A percentile compares a stretch with the other conserved stretches of the same genome.
These are phyloP conservation scores for Pestalotiopsis sp. DNA, from an alignment of 2,329 filamentous ascomycete genomes.

Conservation along the genomic window DNA sequence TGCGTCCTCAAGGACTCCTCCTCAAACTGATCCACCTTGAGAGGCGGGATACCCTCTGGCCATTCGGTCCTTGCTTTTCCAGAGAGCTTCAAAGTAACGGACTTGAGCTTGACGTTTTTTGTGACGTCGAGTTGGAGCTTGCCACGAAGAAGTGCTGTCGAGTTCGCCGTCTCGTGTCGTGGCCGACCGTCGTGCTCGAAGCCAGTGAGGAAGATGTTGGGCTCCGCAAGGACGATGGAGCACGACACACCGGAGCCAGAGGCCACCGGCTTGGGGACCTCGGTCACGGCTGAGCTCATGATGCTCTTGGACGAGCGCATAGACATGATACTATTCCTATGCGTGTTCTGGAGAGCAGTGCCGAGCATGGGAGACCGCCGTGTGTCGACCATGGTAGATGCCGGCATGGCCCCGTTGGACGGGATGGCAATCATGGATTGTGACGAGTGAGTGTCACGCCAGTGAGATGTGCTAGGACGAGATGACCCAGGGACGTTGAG, in stretches of 20 bases:
- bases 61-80: conserved; percentile 90
- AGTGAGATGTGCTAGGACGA: conserved; percentile 15
- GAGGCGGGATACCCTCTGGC: conserved; percentile 92
- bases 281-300: conserved; percentile 53
- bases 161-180: conserved; percentile 57
- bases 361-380: conserved; percentile 26
- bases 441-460: conserved; percentile 4
- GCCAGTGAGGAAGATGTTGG: conserved; percentile 77
- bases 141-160: conserved; percentile 82
- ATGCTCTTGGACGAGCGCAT: conserved; percentile 53
- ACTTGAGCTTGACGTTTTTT: conserved; percentile 92
- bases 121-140: conserved; percentile 80
- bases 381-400: conserved; percentile 32
- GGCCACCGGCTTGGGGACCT: conserved; percentile 73
- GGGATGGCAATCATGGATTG: conserved; percentile 26
- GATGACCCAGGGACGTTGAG: conserved; percentile 15
- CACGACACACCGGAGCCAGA: conserved; percentile 76
- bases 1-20: conserved; percentile 86
- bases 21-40: conserved; percentile 82
- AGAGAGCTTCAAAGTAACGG: conserved; percentile 82
- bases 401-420: conserved; percentile 21
- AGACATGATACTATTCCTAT: conserved; percentile 54
- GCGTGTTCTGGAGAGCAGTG: conserved; percentile 30
- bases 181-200: conserved; percentile 72
- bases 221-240: conserved; percentile 76